phyloP scores from a whole-genome alignment of 2,329 filamentous ascomycete species.

The Dothideomycetes sp. region DNA sequence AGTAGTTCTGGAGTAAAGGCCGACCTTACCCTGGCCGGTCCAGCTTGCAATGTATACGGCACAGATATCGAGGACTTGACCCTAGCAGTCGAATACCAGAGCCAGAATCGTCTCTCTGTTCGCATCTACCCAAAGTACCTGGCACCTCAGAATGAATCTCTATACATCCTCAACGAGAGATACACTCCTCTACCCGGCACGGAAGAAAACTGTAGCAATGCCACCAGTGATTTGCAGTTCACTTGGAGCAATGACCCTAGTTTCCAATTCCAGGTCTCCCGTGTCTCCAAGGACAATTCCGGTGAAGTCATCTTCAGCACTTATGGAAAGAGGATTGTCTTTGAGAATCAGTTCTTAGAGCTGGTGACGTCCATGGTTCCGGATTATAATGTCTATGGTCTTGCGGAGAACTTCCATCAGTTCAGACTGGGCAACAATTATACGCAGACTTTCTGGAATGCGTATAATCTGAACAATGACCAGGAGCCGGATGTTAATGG shows the following conservation, averaged over 20 bases:
- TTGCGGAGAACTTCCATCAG: constrained; percentile 23
- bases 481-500: constrained; percentile 21
- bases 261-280: constrained; percentile 24
- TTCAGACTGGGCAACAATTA: constrained; percentile 25
- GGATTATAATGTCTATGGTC: constrained; percentile 26
- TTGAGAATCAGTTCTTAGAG: constrained; percentile 27
- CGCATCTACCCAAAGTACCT: constrained; percentile 20
- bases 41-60: constrained; percentile 24
- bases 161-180: constrained; percentile 19
- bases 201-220: constrained; percentile 15
- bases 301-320: constrained; percentile 25
- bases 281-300: constrained; percentile 14
- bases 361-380: constrained; percentile 22
- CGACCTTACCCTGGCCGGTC: constrained; percentile 23
- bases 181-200: constrained; percentile 14
- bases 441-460: constrained; percentile 27
- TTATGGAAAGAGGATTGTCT: constrained; percentile 23
- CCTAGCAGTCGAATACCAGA: constrained; percentile 24
- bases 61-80: constrained; percentile 22
- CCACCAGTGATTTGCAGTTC: constrained; percentile 23
- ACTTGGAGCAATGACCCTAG: constrained; percentile 22
- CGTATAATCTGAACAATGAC: constrained; percentile 22
- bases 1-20: constrained; percentile 20
- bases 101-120: constrained; percentile 20
- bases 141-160: constrained; percentile 18